Base-by-base conservation (phyloP, 192 early-diverging fungal species). In the Podila clonocystis region DNA sequence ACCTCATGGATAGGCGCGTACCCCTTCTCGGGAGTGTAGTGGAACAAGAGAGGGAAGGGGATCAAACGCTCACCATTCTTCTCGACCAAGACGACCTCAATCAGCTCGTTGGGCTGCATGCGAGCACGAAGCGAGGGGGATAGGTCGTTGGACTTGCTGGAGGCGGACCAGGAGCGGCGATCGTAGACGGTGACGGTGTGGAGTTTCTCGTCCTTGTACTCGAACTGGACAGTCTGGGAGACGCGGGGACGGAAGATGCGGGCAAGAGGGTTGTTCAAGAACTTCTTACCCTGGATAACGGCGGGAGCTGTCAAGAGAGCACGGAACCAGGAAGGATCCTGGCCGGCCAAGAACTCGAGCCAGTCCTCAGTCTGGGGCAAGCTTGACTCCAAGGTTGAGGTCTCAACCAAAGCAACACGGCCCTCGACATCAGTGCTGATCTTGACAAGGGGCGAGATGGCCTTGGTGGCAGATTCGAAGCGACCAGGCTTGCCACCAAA, bases 1-100 rank as follows among this genome's bases (percentile, higher is more conserved):
- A 94, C 87, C 69, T 95, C 94, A 68, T 97, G 97, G 73, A 98
- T 94, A 28, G 93, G 93, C 73, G 92, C 91, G 73, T 90, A 91
- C 4, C 93, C 90, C 75, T 91, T 90, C 63, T 87, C 84, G 26
- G 95, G 92, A 50, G 87, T 87, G 87, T 97, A 97, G 60, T 84
- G 83, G 89, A 96, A 97, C 66, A 90, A 76, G 65, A 98, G 91
- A 61, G 91, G 85, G 65, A 98, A 86, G 7, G 94, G 92, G 65
- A 96, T 89, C 70, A 88, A 68, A 45, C 90, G 84, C 13, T 83
- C 84, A 15, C 86, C 88, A 11, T 90, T 75, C 74, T 89, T 89
- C 77, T 94, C 91, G 73, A 87, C 89, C 63, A 97, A 83, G 58
- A 86, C 86, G 70, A 91, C 83, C 55, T 82, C 83, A 64, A 94